These are phyloP conservation scores for Salix udensis DNA, from an alignment of 345 rosid species.

Conservation along the genomic window DNA sequence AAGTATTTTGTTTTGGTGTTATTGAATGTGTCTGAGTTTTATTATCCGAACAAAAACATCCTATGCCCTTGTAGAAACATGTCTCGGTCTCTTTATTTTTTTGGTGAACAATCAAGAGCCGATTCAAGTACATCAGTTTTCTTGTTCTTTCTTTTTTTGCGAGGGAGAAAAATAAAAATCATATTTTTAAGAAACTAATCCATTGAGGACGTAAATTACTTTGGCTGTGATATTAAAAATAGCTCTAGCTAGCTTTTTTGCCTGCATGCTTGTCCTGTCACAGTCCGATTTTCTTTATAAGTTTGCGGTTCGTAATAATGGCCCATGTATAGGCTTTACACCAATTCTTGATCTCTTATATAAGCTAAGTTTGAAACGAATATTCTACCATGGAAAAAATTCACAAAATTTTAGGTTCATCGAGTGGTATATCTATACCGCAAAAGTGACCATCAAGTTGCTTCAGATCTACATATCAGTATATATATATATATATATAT, in stretches of 20 bases:
- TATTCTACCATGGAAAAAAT: neutral
- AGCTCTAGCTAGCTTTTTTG: neutral
- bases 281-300: neutral
- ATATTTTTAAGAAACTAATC: neutral
- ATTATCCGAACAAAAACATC: constrained; percentile 7
- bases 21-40: constrained; percentile 2
- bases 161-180: too few species aligned
- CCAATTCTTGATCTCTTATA: neutral
- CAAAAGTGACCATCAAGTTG: neutral
- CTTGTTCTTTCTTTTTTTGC: neutral
- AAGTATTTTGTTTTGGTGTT: constrained; percentile 3
- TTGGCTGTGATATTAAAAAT: neutral
- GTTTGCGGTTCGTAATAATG: neutral
- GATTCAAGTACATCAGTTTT: neutral
- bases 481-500: too few species aligned
- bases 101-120: neutral
- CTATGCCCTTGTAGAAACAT: constrained; percentile 13
- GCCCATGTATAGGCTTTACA: neutral
- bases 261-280: neutral
- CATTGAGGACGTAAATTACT: neutral
- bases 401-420: neutral
- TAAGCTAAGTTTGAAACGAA: neutral
- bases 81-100: constrained; percentile 2
- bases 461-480: neutral
- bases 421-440: neutral